Percentiles rank a stretch among this genome's conserved stretches.
These are phyloP conservation scores for Leccinum olivaceoglutinosum DNA, from an alignment of 1,284 basidiomycete species.

Conservation along the genomic window DNA sequence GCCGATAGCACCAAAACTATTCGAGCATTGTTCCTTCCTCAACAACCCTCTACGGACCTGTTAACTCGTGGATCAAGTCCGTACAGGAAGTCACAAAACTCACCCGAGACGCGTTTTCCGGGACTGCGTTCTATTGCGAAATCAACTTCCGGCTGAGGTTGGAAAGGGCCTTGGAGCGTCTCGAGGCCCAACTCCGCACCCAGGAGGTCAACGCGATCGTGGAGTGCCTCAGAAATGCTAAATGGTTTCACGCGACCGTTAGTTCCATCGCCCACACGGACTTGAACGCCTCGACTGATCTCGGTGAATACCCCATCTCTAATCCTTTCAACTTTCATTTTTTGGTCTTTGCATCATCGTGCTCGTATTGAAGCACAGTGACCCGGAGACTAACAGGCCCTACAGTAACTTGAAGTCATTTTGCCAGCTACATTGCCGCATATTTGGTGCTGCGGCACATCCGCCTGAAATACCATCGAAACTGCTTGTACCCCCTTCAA, in stretches of 20 bases:
- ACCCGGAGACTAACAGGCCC: too few relatives aligned
- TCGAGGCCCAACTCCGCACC: slow-evolving; percentile 86
- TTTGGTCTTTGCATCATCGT: too few relatives aligned
- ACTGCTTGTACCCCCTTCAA: too few relatives aligned
- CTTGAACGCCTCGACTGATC: slow-evolving; percentile 86
- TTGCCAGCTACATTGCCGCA: too few relatives aligned
- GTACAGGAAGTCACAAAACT: neutral
- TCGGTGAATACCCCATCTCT: slow-evolving; percentile 45
- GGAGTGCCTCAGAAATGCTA: slow-evolving; percentile 92
- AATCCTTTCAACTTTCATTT: too few relatives aligned
- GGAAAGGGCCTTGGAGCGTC: slow-evolving; percentile 89
- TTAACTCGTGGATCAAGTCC: slow-evolving; percentile 93
- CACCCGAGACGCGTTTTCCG: slow-evolving; percentile 62
- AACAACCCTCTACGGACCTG: slow-evolving; percentile 89
- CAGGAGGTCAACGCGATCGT: slow-evolving; percentile 94
- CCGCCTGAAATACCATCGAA: too few relatives aligned
- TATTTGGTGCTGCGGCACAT: too few relatives aligned
- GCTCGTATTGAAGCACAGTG: too few relatives aligned
- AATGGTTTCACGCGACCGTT: slow-evolving; percentile 95
- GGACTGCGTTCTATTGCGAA: slow-evolving; percentile 71
- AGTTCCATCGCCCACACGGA: slow-evolving; percentile 98
- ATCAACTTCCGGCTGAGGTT: slow-evolving; percentile 46
- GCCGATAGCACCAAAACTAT: slow-evolving; percentile 58
- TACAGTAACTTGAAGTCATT: too few relatives aligned
- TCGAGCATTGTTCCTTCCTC: slow-evolving; percentile 88